phyloP scores from a whole-genome alignment of 768 basidiomycete genomes.

The Panellus pusillus region DNA sequence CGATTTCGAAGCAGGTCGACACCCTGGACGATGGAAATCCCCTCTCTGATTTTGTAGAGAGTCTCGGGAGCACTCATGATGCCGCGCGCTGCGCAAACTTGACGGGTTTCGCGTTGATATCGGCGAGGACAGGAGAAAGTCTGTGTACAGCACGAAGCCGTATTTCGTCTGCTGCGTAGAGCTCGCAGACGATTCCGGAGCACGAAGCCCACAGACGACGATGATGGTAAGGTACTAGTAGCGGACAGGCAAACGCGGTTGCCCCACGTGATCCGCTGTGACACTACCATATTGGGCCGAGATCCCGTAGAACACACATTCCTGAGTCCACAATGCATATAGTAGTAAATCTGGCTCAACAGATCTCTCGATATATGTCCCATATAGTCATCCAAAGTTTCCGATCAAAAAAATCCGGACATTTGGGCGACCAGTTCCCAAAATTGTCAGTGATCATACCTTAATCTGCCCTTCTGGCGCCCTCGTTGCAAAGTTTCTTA shows the following conservation, averaged over 20 bases:
- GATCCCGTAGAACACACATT: background rate
- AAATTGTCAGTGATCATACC: no score
- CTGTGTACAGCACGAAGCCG: no score
- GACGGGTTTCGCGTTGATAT: no score
- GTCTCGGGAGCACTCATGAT: no score
- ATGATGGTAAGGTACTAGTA: no score
- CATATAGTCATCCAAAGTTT: background rate
- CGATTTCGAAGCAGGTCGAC: background rate
- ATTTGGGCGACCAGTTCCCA: constrained; percentile 1
- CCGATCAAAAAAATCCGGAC: background rate
- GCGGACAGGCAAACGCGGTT: constrained; percentile 2
- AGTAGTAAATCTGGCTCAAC: background rate
- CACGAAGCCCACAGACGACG: no score
- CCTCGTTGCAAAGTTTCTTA: constrained; percentile 13
- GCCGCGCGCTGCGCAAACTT: no score
- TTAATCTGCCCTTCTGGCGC: no score
- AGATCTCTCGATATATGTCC: background rate
- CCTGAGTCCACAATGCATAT: background rate
- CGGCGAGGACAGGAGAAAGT: no score
- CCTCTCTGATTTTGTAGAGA: background rate
- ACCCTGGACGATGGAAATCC: background rate
- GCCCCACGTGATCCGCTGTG: constrained; percentile 6
- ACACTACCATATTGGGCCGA: background rate
- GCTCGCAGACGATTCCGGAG: no score
- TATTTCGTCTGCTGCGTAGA: no score